These are phyloP conservation scores for Wickerhamia fluorescens DNA, from an alignment of 805 yeast genomes.

Conservation along the genomic window DNA sequence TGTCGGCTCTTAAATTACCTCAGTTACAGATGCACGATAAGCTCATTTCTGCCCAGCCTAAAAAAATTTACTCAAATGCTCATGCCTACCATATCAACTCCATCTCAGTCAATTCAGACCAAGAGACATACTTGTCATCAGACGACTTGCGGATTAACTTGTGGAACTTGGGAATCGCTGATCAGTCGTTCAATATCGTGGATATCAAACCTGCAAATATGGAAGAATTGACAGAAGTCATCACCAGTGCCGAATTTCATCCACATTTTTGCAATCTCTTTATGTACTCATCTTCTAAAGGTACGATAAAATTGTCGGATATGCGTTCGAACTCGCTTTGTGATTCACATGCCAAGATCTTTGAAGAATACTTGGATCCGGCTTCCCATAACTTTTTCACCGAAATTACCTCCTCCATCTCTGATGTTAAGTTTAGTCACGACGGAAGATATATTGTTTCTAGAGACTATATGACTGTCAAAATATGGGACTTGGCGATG, in stretches of 20 bases:
- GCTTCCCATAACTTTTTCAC: slow-evolving; percentile 92
- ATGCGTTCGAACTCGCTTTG: slow-evolving; percentile 95
- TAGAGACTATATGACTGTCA: slow-evolving; percentile 94
- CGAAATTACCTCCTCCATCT: slow-evolving; percentile 89
- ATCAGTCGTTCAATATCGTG: slow-evolving; percentile 93
- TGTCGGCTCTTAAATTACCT: slow-evolving; percentile 64
- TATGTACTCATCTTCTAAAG: slow-evolving; percentile 93
- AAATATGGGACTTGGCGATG: slow-evolving; percentile 98
- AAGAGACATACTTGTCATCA: slow-evolving; percentile 86
- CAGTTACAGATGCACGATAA: slow-evolving; percentile 90
- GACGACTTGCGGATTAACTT: slow-evolving; percentile 93
- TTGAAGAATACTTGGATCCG: slow-evolving; percentile 91
- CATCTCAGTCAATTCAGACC: slow-evolving; percentile 89
- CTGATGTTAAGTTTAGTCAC: slow-evolving; percentile 86
- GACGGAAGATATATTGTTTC: slow-evolving; percentile 95
- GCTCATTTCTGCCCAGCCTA: slow-evolving; percentile 91
- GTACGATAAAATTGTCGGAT: slow-evolving; percentile 90
- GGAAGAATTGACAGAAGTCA: slow-evolving; percentile 98
- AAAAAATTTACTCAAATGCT: slow-evolving; percentile 86
- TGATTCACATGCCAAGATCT: slow-evolving; percentile 79
- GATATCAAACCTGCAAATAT: slow-evolving; percentile 96
- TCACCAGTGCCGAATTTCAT: slow-evolving; percentile 94
- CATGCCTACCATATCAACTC: slow-evolving; percentile 98
- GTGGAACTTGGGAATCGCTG: slow-evolving; percentile 93
- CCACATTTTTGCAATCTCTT: slow-evolving; percentile 87